Percentiles rank a stretch among this genome's conserved stretches.
Conservation (phyloP, 2,329 filamentous ascomycete genomes). For the Raffaelea ambrosiae region DNA sequence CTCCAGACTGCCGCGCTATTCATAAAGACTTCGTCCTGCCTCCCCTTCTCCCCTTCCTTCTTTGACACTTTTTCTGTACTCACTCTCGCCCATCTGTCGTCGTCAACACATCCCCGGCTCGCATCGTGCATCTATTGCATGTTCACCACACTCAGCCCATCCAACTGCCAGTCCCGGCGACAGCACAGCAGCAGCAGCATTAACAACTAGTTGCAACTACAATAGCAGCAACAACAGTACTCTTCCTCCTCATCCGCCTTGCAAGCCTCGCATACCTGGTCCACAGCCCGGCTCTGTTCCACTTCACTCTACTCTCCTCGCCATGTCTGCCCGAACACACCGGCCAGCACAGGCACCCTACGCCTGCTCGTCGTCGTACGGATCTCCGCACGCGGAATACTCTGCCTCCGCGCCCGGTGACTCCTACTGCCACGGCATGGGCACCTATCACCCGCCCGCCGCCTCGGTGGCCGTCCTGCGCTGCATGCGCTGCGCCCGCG, state of each 20-base stretch:
- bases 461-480: slow-evolving; percentile 52
- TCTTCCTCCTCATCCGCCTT: too few relatives aligned
- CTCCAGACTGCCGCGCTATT: too few relatives aligned
- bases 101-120: too few relatives aligned
- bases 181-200: too few relatives aligned
- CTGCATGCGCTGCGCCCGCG: slow-evolving; percentile 53
- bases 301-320: slow-evolving; percentile 1
- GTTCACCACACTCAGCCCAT: too few relatives aligned
- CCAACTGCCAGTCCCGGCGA: too few relatives aligned
- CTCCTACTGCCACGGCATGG: slow-evolving; percentile 36
- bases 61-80: too few relatives aligned
- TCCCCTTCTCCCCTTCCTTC: not conserved
- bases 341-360: slow-evolving; percentile 27
- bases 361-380: slow-evolving; percentile 31
- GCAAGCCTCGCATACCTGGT: too few relatives aligned
- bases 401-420: slow-evolving; percentile 24
- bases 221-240: too few relatives aligned
- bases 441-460: slow-evolving; percentile 33
- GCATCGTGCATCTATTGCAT: too few relatives aligned
- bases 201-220: too few relatives aligned
- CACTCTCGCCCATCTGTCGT: too few relatives aligned
- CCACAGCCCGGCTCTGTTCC: not conserved
- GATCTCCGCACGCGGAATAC: slow-evolving; percentile 8
- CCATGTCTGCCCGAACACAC: slow-evolving; percentile 21
- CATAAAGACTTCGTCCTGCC: not conserved